These are phyloP conservation scores for Fistulina hepatica DNA, from an alignment of 1,284 basidiomycete genomes.

Conservation along the genomic window DNA sequence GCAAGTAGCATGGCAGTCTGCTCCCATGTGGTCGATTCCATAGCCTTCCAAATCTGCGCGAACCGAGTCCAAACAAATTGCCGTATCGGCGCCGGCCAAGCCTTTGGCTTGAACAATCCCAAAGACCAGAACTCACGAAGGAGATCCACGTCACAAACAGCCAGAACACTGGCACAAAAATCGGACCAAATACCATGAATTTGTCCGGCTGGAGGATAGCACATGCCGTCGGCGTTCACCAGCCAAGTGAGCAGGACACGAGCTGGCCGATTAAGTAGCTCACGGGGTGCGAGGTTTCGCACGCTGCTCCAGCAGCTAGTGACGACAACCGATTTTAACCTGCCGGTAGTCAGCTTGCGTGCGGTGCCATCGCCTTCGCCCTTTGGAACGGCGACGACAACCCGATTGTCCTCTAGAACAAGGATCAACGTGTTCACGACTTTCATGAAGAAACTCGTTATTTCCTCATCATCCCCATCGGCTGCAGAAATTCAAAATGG, in stretches of 20 bases:
- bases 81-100: slow-evolving; percentile 28
- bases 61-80: slow-evolving; percentile 45
- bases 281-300: slow-evolving; percentile 30
- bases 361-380: no score
- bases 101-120: slow-evolving; percentile 17
- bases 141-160: slow-evolving; percentile 33
- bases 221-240: slow-evolving; percentile 35
- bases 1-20: slow-evolving; percentile 42
- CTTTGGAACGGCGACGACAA: no score
- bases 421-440: no score
- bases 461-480: slow-evolving; percentile 9
- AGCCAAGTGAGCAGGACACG: slow-evolving; percentile 37
- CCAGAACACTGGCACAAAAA: slow-evolving; percentile 43
- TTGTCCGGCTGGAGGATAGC: slow-evolving; percentile 35
- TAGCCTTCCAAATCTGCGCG: slow-evolving; percentile 38
- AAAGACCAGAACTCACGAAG: slow-evolving; percentile 45
- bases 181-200: slow-evolving; percentile 43
- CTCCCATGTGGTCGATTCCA: slow-evolving; percentile 39
- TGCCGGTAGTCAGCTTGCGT: slow-evolving; percentile 8
- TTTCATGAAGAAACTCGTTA: no score
- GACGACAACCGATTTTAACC: slow-evolving; percentile 11
- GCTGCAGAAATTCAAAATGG: slow-evolving; percentile 1
- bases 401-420: no score
- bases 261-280: slow-evolving; percentile 32
- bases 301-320: slow-evolving; percentile 41